Percentiles rank a stretch among this genome's conserved stretches.
These are phyloP conservation scores for Dactylellina parvicollis DNA, from an alignment of 2,329 filamentous ascomycete species.

Conservation along the genomic window DNA sequence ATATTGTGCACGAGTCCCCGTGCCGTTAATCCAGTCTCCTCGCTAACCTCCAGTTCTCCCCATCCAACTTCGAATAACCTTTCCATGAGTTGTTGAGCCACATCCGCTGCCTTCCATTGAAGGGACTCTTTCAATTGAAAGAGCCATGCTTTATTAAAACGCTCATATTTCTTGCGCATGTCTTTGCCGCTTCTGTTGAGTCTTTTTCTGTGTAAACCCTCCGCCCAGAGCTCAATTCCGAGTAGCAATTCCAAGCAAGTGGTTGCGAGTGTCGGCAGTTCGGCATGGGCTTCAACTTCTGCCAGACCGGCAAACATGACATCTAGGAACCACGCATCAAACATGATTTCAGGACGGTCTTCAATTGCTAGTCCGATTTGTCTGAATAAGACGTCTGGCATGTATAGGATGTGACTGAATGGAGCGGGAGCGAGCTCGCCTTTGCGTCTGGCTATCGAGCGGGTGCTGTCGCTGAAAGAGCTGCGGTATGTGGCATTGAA, in stretches of 20 bases:
- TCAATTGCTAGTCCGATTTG: conserved; percentile 38
- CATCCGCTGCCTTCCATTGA: conserved; percentile 36
- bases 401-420: conserved; percentile 37
- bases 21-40: not conserved
- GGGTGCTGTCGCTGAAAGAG: conserved; percentile 19
- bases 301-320: conserved; percentile 37
- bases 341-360: conserved; percentile 32
- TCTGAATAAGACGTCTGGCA: conserved; percentile 45
- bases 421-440: conserved; percentile 48
- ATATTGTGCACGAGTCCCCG: conserved; percentile 14
- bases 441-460: conserved; percentile 39
- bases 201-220: conserved; percentile 24
- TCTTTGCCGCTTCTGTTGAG: conserved; percentile 29
- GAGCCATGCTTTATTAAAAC: conserved; percentile 43
- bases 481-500: conserved; percentile 33
- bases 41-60: conserved; percentile 1
- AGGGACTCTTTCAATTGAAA: conserved; percentile 36
- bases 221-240: conserved; percentile 45
- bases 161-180: conserved; percentile 37
- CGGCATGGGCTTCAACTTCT: conserved; percentile 23
- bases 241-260: conserved; percentile 37
- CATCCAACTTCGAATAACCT: conserved; percentile 46
- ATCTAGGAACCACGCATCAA: conserved; percentile 40
- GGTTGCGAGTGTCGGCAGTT: conserved; percentile 23
- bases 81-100: conserved; percentile 36